phyloP scores from a whole-genome alignment of 306 rosid species.

The Lathyrus sativus region DNA sequence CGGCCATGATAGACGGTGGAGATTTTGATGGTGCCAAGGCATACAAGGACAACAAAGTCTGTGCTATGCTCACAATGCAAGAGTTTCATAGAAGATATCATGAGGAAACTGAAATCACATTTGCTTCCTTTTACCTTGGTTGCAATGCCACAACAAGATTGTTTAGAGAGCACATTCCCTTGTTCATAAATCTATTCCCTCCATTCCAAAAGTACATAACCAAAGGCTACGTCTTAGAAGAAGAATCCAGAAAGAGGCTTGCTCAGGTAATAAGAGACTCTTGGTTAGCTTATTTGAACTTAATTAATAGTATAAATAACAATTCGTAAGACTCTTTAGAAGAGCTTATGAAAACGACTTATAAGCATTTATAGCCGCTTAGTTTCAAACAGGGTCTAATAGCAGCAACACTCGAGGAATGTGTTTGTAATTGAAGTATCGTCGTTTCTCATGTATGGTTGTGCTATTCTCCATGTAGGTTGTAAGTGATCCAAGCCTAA shows the following conservation, averaged over 20 bases:
- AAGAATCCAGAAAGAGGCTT: conserved; percentile 93
- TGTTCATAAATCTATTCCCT: conserved; percentile 80
- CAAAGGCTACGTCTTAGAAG: conserved; percentile 93
- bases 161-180: conserved; percentile 97
- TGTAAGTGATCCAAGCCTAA: conserved; percentile 90
- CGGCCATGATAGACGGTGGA: too few relatives aligned
- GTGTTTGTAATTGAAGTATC: too few relatives aligned
- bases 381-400: not conserved
- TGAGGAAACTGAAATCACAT: conserved; percentile 91
- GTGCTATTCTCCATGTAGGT: conserved; percentile 55
- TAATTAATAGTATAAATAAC: not conserved
- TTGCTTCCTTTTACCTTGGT: conserved; percentile 92
- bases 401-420: too few relatives aligned
- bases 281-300: not conserved
- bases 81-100: too few relatives aligned
- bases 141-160: conserved; percentile 97
- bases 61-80: too few relatives aligned
- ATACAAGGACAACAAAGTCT: too few relatives aligned
- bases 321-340: not conserved
- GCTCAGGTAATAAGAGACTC: conserved; percentile 70
- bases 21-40: too few relatives aligned
- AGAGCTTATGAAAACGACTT: not conserved
- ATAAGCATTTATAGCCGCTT: not conserved
- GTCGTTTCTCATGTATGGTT: conserved; percentile 31
- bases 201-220: conserved; percentile 97